Evolutionary conservation across 345 rosid species (phyloP).

Genomic region (Salix exigua): DNA sequence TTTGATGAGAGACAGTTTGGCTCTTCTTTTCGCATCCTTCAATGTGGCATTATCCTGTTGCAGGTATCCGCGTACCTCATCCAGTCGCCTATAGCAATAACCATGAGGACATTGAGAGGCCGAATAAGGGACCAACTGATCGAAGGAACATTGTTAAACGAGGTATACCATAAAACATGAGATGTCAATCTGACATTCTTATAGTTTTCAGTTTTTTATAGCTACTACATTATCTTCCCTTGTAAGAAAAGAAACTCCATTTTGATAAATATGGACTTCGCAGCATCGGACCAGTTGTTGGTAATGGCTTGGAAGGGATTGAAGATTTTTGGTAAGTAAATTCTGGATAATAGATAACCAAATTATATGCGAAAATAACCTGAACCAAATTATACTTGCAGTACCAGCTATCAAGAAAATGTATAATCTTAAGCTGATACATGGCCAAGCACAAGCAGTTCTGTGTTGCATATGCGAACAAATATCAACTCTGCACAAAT

Average conservation of each 20-base stretch:
- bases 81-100: neutral
- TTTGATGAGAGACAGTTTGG: neutral
- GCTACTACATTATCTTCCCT: neutral
- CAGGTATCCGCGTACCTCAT: constrained; percentile 20
- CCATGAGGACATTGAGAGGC: constrained; percentile 19
- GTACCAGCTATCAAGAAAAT: constrained; percentile 43
- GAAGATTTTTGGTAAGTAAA: constrained; percentile 19
- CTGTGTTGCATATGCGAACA: constrained; percentile 45
- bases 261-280: neutral
- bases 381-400: constrained; percentile 13
- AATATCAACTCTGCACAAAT: constrained; percentile 31
- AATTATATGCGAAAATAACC: neutral
- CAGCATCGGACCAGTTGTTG: constrained; percentile 12
- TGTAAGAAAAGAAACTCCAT: neutral
- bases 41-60: neutral
- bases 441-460: constrained; percentile 47
- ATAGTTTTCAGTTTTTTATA: neutral
- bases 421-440: constrained; percentile 51
- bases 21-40: neutral
- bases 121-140: neutral
- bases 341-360: neutral
- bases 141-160: constrained; percentile 5
- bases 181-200: neutral
- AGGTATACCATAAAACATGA: constrained; percentile 7
- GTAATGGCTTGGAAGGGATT: constrained; percentile 13